These are phyloP conservation scores for Fraxinus sp. DNA, from an alignment of 305 asterid genomes.

Conservation along the genomic window DNA sequence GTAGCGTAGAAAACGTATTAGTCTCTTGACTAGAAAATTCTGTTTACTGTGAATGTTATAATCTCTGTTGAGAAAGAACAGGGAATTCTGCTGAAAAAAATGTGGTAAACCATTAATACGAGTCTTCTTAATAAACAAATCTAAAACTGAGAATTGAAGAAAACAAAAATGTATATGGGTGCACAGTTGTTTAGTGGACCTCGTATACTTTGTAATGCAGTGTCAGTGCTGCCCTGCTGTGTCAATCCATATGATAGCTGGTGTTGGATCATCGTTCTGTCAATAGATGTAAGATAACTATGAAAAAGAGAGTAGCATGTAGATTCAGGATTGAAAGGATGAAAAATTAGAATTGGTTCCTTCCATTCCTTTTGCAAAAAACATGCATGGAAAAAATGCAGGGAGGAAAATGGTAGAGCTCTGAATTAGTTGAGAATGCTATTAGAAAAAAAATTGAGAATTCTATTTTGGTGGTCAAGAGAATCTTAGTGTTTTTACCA, in stretches of 20 bases:
- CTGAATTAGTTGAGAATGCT: background rate
- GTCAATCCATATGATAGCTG: background rate
- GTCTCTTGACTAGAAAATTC: background rate
- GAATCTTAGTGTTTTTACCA: background rate
- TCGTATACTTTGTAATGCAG: background rate
- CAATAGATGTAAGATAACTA: background rate
- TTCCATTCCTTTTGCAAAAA: background rate
- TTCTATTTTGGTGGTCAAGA: background rate
- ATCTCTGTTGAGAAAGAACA: background rate
- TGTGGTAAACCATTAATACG: background rate
- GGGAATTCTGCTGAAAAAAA: background rate
- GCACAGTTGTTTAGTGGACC: background rate
- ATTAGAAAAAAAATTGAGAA: background rate
- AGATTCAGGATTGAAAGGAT: background rate
- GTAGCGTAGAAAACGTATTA: background rate
- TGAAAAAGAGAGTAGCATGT: background rate
- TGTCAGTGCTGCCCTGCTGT: background rate
- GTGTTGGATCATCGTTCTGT: background rate
- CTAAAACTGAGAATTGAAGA: constrained; percentile 6
- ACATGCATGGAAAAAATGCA: background rate
- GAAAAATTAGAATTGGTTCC: background rate
- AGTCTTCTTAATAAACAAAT: constrained; percentile 14
- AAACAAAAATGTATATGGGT: background rate
- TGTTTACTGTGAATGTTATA: background rate
- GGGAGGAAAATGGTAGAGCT: constrained; percentile 8